These are phyloP conservation scores for Begonia peltatifolia DNA, from an alignment of 306 rosid genomes.

Conservation along the genomic window DNA sequence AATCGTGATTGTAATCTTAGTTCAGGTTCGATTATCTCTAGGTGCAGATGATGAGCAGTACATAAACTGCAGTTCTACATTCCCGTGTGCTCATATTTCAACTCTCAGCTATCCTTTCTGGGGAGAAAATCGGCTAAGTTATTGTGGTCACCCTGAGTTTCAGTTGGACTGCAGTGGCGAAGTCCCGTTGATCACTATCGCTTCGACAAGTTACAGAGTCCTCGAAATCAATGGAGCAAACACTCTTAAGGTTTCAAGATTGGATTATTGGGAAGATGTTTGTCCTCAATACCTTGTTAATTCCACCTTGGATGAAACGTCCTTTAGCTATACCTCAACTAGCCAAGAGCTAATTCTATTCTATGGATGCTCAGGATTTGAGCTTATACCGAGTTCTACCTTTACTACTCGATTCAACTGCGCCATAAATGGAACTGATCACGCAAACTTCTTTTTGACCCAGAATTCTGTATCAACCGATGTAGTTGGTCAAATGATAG, in stretches of 20 bases:
- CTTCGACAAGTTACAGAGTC: neutral
- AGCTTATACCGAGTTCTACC: neutral
- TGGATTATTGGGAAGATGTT: neutral
- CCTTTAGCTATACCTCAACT: neutral
- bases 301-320: neutral
- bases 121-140: constrained; percentile 5
- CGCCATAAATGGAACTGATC: neutral
- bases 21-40: neutral
- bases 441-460: neutral
- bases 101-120: constrained; percentile 12
- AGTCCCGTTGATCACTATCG: neutral
- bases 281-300: neutral
- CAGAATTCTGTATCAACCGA: too few relatives aligned
- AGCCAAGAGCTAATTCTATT: neutral
- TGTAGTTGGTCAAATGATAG: too few relatives aligned
- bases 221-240: neutral
- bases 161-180: neutral
- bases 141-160: constrained; percentile 8
- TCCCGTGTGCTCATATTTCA: neutral
- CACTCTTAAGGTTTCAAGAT: neutral
- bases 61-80: neutral
- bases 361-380: neutral
- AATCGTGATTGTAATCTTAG: neutral
- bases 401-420: neutral
- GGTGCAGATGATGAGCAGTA: neutral